Evolutionary conservation across 176 grass and related monocot species (phyloP).

Genomic region (sorghum (Sorghum bicolor)): Sorghum_bicolor_NCBIv3 NC_012870.2:8957001-8957500

Average conservation of each 20-base stretch:
- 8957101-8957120: neutral
- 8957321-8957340: constrained; percentile 8
- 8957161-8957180: neutral
- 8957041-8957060: neutral
- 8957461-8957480: neutral
- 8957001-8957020: no score
- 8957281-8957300: neutral
- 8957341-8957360: neutral
- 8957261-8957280: neutral
- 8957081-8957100: neutral
- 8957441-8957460: neutral
- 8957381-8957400: neutral
- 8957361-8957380: constrained; percentile 24
- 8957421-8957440: neutral
- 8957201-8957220: neutral
- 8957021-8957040: neutral
- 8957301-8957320: no score
- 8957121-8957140: neutral
- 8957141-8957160: neutral
- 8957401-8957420: neutral
- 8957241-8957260: no score
- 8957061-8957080: no score
- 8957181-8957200: neutral
- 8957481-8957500: neutral
- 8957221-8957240: neutral